Evolutionary conservation across 1,284 basidiomycete species (phyloP).

Genomic region (Cutaneotrichosporon mucoides): DNA sequence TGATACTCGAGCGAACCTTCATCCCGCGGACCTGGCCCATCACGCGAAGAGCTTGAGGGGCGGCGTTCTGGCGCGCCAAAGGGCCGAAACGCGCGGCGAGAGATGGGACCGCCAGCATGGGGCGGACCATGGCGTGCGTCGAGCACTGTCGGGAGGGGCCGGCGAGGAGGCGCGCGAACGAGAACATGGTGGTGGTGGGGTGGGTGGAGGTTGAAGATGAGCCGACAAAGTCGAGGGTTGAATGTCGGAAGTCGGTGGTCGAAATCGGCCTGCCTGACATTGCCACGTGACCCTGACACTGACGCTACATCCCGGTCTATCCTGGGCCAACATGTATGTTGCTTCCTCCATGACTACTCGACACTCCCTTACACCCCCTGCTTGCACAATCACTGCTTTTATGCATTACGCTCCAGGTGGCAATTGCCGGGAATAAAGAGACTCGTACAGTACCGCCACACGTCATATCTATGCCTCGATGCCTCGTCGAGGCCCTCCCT

Average conservation of each 20-base stretch:
- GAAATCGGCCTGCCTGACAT: constrained; percentile 6
- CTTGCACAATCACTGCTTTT: neutral
- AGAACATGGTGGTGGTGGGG: constrained; percentile 5
- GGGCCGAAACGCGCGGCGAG: constrained; percentile 4
- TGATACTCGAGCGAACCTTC: constrained; percentile 94
- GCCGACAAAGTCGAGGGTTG: neutral
- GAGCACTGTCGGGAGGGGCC: constrained; percentile 16
- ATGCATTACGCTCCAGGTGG: constrained; percentile 1
- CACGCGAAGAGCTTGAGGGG: constrained; percentile 17
- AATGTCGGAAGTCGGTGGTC: neutral
- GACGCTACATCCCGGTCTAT: too few species aligned
- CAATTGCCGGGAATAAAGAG: constrained; percentile 12
- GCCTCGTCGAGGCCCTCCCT: neutral
- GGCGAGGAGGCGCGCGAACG: constrained; percentile 11
- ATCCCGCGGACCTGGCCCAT: constrained; percentile 61
- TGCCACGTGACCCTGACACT: neutral
- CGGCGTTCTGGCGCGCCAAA: neutral
- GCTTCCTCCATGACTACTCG: neutral
- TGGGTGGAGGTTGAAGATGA: neutral
- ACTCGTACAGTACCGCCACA: neutral
- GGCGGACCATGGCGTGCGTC: constrained; percentile 11
- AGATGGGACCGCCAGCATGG: neutral
- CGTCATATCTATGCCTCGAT: neutral
- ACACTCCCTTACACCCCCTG: neutral
- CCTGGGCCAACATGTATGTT: too few species aligned